Evolutionary conservation across 2,329 filamentous ascomycete species (phyloP), one percentile per base, ranked within the genome.

Genomic region (Xylaria sp.): DNA sequence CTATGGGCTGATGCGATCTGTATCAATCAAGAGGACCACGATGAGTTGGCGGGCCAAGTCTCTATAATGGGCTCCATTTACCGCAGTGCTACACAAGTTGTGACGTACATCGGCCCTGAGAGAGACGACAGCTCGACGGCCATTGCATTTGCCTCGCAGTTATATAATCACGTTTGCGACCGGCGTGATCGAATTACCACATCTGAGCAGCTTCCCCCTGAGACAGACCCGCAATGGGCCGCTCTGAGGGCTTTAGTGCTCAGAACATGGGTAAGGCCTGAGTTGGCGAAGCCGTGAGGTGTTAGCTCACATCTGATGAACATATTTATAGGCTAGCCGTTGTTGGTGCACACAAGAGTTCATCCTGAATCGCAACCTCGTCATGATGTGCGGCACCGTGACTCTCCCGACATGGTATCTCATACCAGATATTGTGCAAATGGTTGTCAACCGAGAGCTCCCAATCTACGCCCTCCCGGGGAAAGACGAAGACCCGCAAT

Each of bases 51-150:
- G 42, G 42, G 14, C 6, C 42, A 47, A 19, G 42, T 47, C 17
- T 47, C 42, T 6, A 47, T 47, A 14, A 47, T 47, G 42, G 42
- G 42, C 17, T 47, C 42, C 42, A 47, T 47, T 47, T 47, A 47
- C 5, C 42, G 42, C 42, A 47, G 19, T 3, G 42, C 42, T 47
- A 17, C 42, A 19, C 42, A 47, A 19, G 42, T 47, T 47, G 42
- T 47, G 17, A 47, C 42, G 42, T 47, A 47, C 8, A 47, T 47
- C 14, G 42, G 42, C 17, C n/a, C 42, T 1, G 42, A 47, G 42
- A 47, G 42, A 19, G 42, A 47, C n/a, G 42, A 19, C n/a, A 47
- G 42, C 42, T 47, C 42, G 42, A 19, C 3, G 2, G 42, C 42
- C 4, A 47, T 47, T 9, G 17, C 14, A 19, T 47, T 47, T 19